Percentiles rank a stretch among this genome's conserved stretches.
Evolutionary conservation across 2,329 filamentous ascomycete species (phyloP).

Genomic region (Aspergillus hiratsukae): DNA sequence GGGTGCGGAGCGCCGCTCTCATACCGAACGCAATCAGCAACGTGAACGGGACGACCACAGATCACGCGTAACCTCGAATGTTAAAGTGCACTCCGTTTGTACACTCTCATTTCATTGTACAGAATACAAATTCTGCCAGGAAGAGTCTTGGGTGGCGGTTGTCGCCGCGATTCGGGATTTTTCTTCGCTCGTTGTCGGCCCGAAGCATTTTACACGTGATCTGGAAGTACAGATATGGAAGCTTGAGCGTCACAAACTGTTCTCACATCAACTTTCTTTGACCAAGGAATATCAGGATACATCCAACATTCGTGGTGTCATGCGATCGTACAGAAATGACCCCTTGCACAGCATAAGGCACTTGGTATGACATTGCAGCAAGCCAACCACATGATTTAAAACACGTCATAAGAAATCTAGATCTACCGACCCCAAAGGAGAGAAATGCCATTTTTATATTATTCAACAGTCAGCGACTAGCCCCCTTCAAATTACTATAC

Average conservation of each 20-base stretch:
- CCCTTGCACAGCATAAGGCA: neutral
- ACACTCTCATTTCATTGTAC: constrained; percentile 4
- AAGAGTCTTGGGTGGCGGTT: constrained; percentile 19
- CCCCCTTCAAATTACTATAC: neutral
- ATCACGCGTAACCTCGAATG: neutral
- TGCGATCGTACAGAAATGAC: neutral
- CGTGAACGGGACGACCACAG: neutral
- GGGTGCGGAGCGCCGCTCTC: constrained; percentile 30
- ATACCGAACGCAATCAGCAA: constrained; percentile 21
- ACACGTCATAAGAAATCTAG: too few relatives aligned
- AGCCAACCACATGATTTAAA: too few relatives aligned
- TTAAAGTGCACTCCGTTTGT: neutral
- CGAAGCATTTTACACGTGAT: neutral
- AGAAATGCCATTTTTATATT: neutral
- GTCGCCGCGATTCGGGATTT: constrained; percentile 22
- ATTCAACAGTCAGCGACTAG: neutral
- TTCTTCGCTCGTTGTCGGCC: constrained; percentile 8
- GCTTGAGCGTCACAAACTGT: neutral
- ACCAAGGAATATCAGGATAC: neutral
- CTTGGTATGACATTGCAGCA: too few relatives aligned
- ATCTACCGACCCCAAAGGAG: neutral
- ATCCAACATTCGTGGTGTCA: neutral
- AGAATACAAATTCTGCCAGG: constrained; percentile 7
- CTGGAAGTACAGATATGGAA: neutral
- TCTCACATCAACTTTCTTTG: neutral